Base-by-base conservation (phyloP, 257 asterid genomes). In the Ballota nigra region DNA sequence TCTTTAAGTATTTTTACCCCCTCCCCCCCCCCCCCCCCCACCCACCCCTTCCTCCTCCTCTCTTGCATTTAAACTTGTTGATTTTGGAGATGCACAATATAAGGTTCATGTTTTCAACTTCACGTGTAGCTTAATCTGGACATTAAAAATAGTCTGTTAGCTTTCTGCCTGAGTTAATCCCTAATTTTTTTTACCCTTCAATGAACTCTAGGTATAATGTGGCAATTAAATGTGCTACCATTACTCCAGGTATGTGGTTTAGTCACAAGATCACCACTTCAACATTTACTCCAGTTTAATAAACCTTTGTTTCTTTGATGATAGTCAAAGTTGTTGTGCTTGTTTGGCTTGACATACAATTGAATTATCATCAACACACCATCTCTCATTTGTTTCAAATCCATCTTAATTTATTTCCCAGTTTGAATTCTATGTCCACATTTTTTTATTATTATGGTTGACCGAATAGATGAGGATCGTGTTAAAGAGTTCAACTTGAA, bases 201-300 rank as follows among this genome's bases (percentile, higher is more conserved):
- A 77, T 66, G 19, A 69, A 67, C 67, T 79, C 59, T 64, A 89
- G 96, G 92, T 89, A 89, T 81, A 89, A 86, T 16, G 96, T 87
- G 76, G 96, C 96, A 20, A 86, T 89, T 64, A 89, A 89, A 81
- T 89, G 96, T 86, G 96, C 96, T 41, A 89, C 96, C 69, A 87
- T 89, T 66, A 89, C 96, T 63, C 95, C 96, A 77, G 96, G 96
- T 87, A 81, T 51, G 80, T 22, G 65, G 69, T 66, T 57, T 61
- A 26, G 38, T 72, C 60, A 55, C 68, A 6, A 47, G 63, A 72
- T 24, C 59, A 63, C 70, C 45, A n/a, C 51, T 53, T 66, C 23
- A 47, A 63, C 28, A 9, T 76, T 59, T 23, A n/a, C 63, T 52
- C 33, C 72, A 43, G 36, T 29, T 63, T 62, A 4, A 10, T 61